These are phyloP conservation scores for Boletales sp. DNA, from an alignment of 768 basidiomycete species.

Conservation along the genomic window DNA sequence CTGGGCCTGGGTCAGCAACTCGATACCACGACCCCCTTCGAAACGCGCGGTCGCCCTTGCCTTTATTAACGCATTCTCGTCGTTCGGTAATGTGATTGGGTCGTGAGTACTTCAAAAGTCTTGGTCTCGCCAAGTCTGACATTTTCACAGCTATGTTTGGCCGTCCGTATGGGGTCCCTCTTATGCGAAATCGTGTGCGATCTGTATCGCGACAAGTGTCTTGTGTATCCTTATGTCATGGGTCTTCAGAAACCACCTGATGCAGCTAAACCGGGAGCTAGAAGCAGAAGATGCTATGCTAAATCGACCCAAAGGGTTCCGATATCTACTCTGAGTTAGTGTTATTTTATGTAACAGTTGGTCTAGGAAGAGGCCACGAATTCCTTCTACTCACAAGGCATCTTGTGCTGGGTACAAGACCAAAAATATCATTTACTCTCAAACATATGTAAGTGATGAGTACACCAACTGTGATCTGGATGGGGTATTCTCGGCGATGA, in stretches of 20 bases:
- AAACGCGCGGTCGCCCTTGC: constrained; percentile 85
- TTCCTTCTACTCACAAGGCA: too few relatives aligned
- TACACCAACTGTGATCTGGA: too few relatives aligned
- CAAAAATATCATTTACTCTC: too few relatives aligned
- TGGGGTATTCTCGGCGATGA: constrained; percentile 8
- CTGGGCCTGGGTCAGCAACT: constrained; percentile 48
- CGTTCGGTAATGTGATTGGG: constrained; percentile 81
- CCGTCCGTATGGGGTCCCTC: constrained; percentile 65
- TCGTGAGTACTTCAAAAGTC: constrained; percentile 47
- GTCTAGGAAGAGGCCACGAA: too few relatives aligned
- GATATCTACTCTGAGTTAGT: constrained; percentile 32
- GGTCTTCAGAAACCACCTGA: constrained; percentile 43
- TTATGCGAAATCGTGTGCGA: constrained; percentile 68
- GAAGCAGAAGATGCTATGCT: constrained; percentile 30
- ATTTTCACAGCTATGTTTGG: constrained; percentile 54
- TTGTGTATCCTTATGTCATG: constrained; percentile 49
- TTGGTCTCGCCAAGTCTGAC: too few relatives aligned
- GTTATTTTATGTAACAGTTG: too few relatives aligned
- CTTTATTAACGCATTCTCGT: constrained; percentile 76
- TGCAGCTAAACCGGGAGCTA: constrained; percentile 36
- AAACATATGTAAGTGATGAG: too few relatives aligned
- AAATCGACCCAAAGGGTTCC: constrained; percentile 32
- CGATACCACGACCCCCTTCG: constrained; percentile 71
- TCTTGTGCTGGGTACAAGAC: too few relatives aligned
- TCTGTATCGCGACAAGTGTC: constrained; percentile 61